Conservation (phyloP, 1,284 basidiomycete genomes). For the Baeospora myosura region DNA sequence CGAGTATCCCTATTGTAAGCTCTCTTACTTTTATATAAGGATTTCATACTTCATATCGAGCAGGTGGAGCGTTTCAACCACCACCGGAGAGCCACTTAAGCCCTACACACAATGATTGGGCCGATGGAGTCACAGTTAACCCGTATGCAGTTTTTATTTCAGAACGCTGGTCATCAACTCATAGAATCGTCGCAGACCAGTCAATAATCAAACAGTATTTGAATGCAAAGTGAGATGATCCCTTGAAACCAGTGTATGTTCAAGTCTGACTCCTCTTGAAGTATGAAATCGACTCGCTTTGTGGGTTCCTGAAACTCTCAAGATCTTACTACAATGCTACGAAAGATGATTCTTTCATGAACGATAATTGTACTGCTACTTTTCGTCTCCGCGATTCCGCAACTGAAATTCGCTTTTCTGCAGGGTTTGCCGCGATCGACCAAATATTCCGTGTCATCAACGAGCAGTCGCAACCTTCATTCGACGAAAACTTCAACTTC, state of each 20-base stretch:
- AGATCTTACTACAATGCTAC: conserved; percentile 65
- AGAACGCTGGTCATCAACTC: conserved; percentile 1
- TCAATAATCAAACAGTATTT: conserved; percentile 62
- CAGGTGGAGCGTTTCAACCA: conserved; percentile 63
- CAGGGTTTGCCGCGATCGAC: conserved; percentile 63
- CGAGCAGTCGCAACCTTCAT: conserved; percentile 68
- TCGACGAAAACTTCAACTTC: conserved; percentile 63
- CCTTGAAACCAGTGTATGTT: background rate
- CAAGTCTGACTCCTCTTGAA: conserved; percentile 23
- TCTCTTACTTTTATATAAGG: background rate
- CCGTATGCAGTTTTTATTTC: conserved; percentile 40
- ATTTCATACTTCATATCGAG: conserved; percentile 2
- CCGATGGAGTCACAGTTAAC: conserved; percentile 59
- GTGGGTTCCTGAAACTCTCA: conserved; percentile 71
- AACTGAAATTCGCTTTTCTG: conserved; percentile 1
- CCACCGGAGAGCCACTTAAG: conserved; percentile 62
- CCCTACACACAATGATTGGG: conserved; percentile 58
- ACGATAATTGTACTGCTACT: conserved; percentile 47
- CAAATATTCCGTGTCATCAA: conserved; percentile 70
- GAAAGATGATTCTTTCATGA: conserved; percentile 63
- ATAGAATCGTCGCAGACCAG: conserved; percentile 35
- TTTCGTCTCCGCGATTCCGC: conserved; percentile 2
- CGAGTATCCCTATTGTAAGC: conserved; percentile 61
- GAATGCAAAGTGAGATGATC: conserved; percentile 59
- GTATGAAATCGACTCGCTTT: conserved; percentile 73